Base-by-base conservation (phyloP, 2,329 filamentous ascomycete genomes). In the Colletotrichum zoysiae region DNA sequence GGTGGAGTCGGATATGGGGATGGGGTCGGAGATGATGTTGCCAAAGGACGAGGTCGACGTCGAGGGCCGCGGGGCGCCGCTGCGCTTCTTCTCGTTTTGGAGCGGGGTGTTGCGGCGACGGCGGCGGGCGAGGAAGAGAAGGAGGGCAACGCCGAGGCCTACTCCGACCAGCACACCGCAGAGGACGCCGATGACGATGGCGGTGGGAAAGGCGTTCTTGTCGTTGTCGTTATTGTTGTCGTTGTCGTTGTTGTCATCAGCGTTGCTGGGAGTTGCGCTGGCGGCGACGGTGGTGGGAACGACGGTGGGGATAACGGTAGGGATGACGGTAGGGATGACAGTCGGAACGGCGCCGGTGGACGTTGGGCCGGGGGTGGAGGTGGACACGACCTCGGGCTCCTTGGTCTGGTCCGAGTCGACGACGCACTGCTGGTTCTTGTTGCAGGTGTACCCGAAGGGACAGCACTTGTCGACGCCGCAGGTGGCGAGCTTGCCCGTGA, bases 381-480 rank as follows among this genome's bases (percentile, higher is more conserved):
- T 2, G 76, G 61, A 12, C 74, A 61, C 26, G 42, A 70, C 14
- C 6, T 55, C 44, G 2, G 83, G 83, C 50, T 75, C n/a, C 42
- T 78, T 74, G 11, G 80, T 79, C 76, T 91, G 87, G 76, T 91
- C 85, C 20, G 81, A 73, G 73, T 90, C 79, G 75, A 82, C 84
- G 14, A 84, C 78, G 76, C 92, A 94, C 73, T 82, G 70, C 61
- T 71, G 64, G 23, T 82, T 82, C 64, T 78, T 78, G 46, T 86
- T 80, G 81, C 93, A 95, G 1, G 83, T 82, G 81, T 91, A 95
- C 3, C 93, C 93, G 79, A 91, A 91, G 0, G 93, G 92, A 78
- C 93, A 95, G 81, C 92, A 95, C 35, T 42, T 58, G 26, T 75
- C 64, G 75, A 73, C 80, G 18, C 87, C 90, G 76, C 93, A 95